Evolutionary conservation across 805 yeast species (phyloP).

Genomic region (Nakazawaea populi): DNA sequence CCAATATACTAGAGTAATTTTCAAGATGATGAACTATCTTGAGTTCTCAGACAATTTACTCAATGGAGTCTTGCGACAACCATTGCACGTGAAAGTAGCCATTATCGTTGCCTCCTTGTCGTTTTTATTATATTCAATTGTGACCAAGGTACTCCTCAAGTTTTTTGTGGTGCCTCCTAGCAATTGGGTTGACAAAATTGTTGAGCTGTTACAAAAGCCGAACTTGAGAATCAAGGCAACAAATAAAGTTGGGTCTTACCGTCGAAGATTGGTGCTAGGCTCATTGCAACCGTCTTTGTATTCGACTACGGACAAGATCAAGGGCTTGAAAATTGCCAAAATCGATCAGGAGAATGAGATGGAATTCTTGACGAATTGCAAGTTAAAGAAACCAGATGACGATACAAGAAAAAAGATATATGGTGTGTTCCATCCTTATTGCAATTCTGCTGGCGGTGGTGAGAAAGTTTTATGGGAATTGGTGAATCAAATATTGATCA

Average conservation of each 20-base stretch:
- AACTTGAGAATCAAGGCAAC: slow-evolving; percentile 3
- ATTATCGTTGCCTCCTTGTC: slow-evolving; percentile 5
- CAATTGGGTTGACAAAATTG: slow-evolving; percentile 19
- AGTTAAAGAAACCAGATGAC: slow-evolving; percentile 29
- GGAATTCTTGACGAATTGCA: slow-evolving; percentile 16
- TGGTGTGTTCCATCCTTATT: slow-evolving; percentile 94
- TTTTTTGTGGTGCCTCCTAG: slow-evolving; percentile 22
- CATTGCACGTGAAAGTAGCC: slow-evolving; percentile 1
- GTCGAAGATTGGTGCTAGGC: slow-evolving; percentile 27
- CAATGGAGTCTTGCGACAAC: not conserved
- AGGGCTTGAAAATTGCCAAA: slow-evolving; percentile 20
- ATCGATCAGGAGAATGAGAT: slow-evolving; percentile 12
- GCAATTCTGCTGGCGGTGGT: slow-evolving; percentile 98
- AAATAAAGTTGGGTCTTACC: slow-evolving; percentile 16
- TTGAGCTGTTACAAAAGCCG: slow-evolving; percentile 13
- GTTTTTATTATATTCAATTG: slow-evolving; percentile 14
- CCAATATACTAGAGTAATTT: no score
- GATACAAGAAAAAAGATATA: slow-evolving; percentile 39
- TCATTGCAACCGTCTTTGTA: slow-evolving; percentile 23
- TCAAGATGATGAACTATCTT: not conserved
- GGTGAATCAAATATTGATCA: slow-evolving; percentile 58
- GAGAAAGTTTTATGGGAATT: slow-evolving; percentile 97
- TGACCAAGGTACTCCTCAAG: slow-evolving; percentile 17
- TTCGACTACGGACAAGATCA: slow-evolving; percentile 19
- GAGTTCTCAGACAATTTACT: not conserved